These are phyloP conservation scores for Grammothele lineata DNA, from an alignment of 768 basidiomycete species.

Conservation along the genomic window DNA sequence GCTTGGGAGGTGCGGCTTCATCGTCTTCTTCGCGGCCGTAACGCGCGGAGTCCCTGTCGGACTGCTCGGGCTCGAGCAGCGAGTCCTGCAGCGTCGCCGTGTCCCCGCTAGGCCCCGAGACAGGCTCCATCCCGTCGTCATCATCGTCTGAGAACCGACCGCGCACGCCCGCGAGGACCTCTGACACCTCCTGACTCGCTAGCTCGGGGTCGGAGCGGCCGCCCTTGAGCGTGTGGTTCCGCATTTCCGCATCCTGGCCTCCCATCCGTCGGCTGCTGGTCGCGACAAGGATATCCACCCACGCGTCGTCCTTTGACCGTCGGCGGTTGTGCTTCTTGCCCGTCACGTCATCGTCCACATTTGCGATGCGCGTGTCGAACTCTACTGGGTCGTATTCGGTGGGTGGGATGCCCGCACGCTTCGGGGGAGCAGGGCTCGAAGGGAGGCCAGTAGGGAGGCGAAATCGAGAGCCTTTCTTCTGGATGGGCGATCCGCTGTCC, in stretches of 20 bases:
- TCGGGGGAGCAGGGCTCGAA: slow-evolving; percentile 47
- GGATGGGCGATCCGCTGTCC: slow-evolving; percentile 15
- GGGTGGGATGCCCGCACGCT: slow-evolving; percentile 50
- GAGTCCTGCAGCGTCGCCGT: slow-evolving; percentile 19
- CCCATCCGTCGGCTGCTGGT: slow-evolving; percentile 46
- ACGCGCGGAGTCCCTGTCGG: slow-evolving; percentile 7
- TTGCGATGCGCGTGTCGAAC: slow-evolving; percentile 77
- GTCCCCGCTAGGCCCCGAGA: slow-evolving; percentile 17
- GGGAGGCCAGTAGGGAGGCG: slow-evolving; percentile 39
- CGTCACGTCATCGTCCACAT: slow-evolving; percentile 45
- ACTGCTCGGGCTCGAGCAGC: slow-evolving; percentile 11
- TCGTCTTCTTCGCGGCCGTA: slow-evolving; percentile 11
- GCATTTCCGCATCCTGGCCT: slow-evolving; percentile 49
- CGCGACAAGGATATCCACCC: slow-evolving; percentile 84
- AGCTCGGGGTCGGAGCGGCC: slow-evolving; percentile 59
- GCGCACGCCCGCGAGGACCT: slow-evolving; percentile 58
- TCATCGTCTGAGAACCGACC: slow-evolving; percentile 41
- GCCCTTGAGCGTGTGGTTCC: slow-evolving; percentile 16
- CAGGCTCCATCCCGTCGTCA: slow-evolving; percentile 25
- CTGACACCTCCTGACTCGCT: slow-evolving; percentile 68
- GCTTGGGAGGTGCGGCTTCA: slow-evolving; percentile 26
- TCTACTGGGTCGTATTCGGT: slow-evolving; percentile 81
- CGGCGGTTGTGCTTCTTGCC: slow-evolving; percentile 36
- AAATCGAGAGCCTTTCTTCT: slow-evolving; percentile 48
- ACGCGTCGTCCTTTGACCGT: slow-evolving; percentile 64